These are phyloP conservation scores for Rhodotorula sphaerocarpa DNA, from an alignment of 768 basidiomycete genomes.

Conservation along the genomic window DNA sequence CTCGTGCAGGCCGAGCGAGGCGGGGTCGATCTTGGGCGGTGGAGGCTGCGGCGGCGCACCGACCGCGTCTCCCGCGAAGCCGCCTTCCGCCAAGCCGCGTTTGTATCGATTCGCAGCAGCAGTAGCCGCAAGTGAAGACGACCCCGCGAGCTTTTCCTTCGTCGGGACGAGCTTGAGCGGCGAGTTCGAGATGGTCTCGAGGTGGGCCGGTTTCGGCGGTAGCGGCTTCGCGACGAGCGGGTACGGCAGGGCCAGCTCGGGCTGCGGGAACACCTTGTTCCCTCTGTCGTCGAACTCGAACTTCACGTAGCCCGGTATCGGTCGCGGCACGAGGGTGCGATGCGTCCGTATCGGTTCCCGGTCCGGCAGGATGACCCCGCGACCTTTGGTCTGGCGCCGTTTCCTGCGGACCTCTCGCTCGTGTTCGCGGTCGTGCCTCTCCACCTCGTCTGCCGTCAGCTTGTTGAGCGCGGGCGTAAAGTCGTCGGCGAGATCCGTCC, in stretches of 20 bases:
- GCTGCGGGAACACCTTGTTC: slow-evolving; percentile 30
- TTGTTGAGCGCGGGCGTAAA: slow-evolving; percentile 86
- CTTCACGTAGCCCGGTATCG: slow-evolving; percentile 46
- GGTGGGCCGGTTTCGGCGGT: slow-evolving; percentile 22
- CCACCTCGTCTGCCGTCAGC: slow-evolving; percentile 79
- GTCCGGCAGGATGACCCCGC: slow-evolving; percentile 76
- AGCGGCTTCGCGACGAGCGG: slow-evolving; percentile 32
- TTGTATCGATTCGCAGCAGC: slow-evolving; percentile 9
- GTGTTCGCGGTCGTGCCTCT: slow-evolving; percentile 78
- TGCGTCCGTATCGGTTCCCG: slow-evolving; percentile 85
- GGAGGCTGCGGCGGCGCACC: neutral
- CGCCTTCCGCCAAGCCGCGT: neutral
- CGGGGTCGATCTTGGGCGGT: neutral
- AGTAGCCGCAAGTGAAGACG: slow-evolving; percentile 50
- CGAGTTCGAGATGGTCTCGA: slow-evolving; percentile 59
- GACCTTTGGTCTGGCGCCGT: slow-evolving; percentile 72
- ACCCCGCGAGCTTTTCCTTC: slow-evolving; percentile 17
- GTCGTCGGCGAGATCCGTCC: slow-evolving; percentile 64
- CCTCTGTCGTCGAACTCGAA: slow-evolving; percentile 26
- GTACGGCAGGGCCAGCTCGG: slow-evolving; percentile 40
- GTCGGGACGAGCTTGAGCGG: slow-evolving; percentile 7
- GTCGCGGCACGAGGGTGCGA: slow-evolving; percentile 73
- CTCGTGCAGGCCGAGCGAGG: slow-evolving; percentile 17
- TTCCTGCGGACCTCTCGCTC: slow-evolving; percentile 79
- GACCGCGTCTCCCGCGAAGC: neutral